phyloP scores from a whole-genome alignment of 2,329 filamentous ascomycete genomes.

The Exophiala calicioides region DNA sequence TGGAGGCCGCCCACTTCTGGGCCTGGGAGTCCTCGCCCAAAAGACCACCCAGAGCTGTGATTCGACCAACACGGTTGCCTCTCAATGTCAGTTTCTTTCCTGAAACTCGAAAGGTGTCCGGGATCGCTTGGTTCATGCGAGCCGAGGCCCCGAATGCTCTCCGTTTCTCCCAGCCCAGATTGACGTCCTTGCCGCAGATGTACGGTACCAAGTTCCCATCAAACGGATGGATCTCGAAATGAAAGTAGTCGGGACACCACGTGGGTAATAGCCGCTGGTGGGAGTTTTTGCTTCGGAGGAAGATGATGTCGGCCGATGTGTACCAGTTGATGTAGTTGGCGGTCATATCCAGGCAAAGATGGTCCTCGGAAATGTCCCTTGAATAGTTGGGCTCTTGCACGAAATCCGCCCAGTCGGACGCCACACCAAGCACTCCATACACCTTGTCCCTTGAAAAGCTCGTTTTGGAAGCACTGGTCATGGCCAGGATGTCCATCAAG shows the following conservation, averaged over 20 bases:
- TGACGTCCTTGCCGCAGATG: slow-evolving; percentile 16
- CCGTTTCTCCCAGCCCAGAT: slow-evolving; percentile 22
- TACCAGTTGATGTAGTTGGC: slow-evolving; percentile 20
- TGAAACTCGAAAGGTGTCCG: slow-evolving; percentile 12
- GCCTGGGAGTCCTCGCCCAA: not conserved
- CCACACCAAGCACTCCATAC: slow-evolving; percentile 21
- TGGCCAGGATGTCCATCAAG: slow-evolving; percentile 20
- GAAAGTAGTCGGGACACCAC: slow-evolving; percentile 25
- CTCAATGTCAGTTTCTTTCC: slow-evolving; percentile 15
- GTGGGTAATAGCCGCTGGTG: slow-evolving; percentile 12
- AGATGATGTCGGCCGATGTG: slow-evolving; percentile 22
- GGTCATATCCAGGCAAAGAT: slow-evolving; percentile 24
- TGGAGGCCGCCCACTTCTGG: too few species aligned
- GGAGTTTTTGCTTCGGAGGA: slow-evolving; percentile 14
- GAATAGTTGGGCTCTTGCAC: slow-evolving; percentile 22
- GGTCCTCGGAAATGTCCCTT: slow-evolving; percentile 12
- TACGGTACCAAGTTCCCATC: slow-evolving; percentile 18
- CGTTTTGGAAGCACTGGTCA: slow-evolving; percentile 21
- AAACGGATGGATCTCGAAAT: slow-evolving; percentile 15
- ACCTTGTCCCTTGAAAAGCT: slow-evolving; percentile 22
- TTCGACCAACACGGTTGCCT: slow-evolving; percentile 12
- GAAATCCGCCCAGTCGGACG: slow-evolving; percentile 20
- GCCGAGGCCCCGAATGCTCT: slow-evolving; percentile 19
- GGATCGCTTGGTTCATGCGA: slow-evolving; percentile 13
- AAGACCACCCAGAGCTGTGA: slow-evolving; percentile 12